Evolutionary conservation across 257 asterid species (phyloP).

Genomic region (Coffea eugenioides): DNA sequence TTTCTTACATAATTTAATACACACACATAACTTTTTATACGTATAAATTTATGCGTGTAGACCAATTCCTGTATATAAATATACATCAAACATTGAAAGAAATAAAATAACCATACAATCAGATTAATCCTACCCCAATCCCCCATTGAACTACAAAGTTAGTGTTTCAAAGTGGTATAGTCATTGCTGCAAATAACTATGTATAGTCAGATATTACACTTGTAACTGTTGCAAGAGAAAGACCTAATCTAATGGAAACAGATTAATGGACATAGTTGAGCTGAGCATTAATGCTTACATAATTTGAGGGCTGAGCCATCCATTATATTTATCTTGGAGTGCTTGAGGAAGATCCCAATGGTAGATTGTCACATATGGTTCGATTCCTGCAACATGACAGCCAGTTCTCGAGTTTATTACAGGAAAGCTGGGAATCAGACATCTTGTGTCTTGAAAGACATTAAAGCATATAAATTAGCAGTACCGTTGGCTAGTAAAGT

Average conservation of each 20-base stretch:
- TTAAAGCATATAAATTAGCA: no score
- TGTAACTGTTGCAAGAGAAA: not conserved
- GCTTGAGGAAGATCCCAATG: constrained; percentile 97
- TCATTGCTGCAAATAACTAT: constrained; percentile 48
- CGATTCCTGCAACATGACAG: constrained; percentile 45
- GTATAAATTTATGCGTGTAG: no score
- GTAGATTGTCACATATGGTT: constrained; percentile 80
- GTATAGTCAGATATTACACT: not conserved
- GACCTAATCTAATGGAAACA: no score
- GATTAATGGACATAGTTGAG: not conserved
- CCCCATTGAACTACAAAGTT: no score
- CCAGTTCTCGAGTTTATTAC: not conserved
- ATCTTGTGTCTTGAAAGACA: not conserved
- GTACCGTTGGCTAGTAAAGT: constrained; percentile 69
- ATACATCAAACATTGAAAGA: no score
- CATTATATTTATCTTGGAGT: constrained; percentile 59
- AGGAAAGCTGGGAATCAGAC: not conserved
- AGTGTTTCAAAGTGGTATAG: no score
- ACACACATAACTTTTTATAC: no score
- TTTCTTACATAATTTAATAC: no score
- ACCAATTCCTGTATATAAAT: no score
- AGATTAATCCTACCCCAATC: no score
- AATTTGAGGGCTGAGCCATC: constrained; percentile 69
- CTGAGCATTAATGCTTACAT: constrained; percentile 39
- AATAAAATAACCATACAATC: no score